These are phyloP conservation scores for Calocybe indica DNA, from an alignment of 768 basidiomycete species.

Conservation along the genomic window DNA sequence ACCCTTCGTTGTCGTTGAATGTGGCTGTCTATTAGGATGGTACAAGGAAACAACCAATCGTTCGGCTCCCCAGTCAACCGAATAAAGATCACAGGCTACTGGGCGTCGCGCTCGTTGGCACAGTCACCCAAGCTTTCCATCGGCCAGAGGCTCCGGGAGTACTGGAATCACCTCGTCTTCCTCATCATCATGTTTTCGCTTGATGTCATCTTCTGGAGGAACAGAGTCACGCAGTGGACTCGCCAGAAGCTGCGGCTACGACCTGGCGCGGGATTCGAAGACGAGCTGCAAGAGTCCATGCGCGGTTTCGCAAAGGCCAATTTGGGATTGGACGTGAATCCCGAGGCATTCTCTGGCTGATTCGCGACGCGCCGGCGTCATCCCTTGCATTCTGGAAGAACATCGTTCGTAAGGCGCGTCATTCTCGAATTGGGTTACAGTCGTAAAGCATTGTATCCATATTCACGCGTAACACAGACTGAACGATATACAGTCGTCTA, in stretches of 20 bases:
- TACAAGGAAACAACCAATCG: conserved; percentile 68
- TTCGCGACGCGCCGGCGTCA: no score
- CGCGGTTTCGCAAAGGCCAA: conserved; percentile 70
- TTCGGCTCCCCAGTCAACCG: conserved; percentile 86
- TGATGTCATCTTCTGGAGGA: conserved; percentile 69
- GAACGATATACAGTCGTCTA: no score
- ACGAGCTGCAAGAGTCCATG: conserved; percentile 73
- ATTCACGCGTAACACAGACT: no score
- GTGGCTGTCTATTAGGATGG: background rate
- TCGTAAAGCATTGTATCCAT: no score
- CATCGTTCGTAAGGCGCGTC: no score
- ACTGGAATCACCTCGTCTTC: conserved; percentile 59
- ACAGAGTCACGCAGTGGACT: conserved; percentile 46
- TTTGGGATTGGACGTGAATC: conserved; percentile 70
- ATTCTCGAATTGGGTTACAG: no score
- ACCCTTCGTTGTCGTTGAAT: conserved; percentile 19
- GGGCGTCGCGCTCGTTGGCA: conserved; percentile 66
- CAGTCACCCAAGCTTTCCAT: conserved; percentile 36
- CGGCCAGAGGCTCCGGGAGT: conserved; percentile 39
- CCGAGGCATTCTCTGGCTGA: conserved; percentile 47
- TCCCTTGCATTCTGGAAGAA: no score
- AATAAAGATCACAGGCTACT: conserved; percentile 83
- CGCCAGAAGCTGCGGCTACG: conserved; percentile 32
- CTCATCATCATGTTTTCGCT: conserved; percentile 55
- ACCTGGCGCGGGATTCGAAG: conserved; percentile 60